Evolutionary conservation across 2,329 filamentous ascomycete species (phyloP).

Genomic region (Colletotrichum falcatum): DNA sequence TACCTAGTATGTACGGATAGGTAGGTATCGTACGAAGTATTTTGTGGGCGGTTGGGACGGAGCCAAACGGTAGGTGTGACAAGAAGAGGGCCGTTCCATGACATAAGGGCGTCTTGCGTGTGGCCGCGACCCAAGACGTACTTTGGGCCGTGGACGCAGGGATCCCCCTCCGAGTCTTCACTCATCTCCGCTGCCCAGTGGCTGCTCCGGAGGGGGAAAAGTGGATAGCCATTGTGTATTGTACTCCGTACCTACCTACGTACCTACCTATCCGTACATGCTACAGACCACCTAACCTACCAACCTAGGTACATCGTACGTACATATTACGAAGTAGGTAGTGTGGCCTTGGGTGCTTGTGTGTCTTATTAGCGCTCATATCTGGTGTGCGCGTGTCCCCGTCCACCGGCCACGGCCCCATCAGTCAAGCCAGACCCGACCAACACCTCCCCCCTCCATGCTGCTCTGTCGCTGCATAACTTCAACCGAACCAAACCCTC

Average conservation of each 20-base stretch:
- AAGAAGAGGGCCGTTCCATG: slow-evolving; percentile 33
- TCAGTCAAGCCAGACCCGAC: slow-evolving; percentile 12
- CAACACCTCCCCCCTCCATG: slow-evolving; percentile 17
- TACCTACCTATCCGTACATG: too few relatives aligned
- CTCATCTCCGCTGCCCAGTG: slow-evolving; percentile 17
- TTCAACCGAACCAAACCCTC: slow-evolving; percentile 1
- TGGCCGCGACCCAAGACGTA: slow-evolving; percentile 20
- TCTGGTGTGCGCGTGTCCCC: slow-evolving; percentile 10
- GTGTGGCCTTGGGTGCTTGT: slow-evolving; percentile 1
- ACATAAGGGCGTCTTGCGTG: slow-evolving; percentile 22
- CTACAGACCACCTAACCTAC: too few relatives aligned
- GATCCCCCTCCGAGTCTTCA: slow-evolving; percentile 25
- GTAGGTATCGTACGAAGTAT: too few relatives aligned
- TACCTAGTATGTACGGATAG: too few relatives aligned
- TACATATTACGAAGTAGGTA: slow-evolving; percentile 1
- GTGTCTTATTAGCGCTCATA: background rate
- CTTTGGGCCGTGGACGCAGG: slow-evolving; percentile 20
- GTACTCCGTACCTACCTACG: background rate
- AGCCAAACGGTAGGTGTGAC: slow-evolving; percentile 37
- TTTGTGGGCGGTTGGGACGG: too few relatives aligned
- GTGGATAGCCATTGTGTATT: slow-evolving; percentile 33
- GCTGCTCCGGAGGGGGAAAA: slow-evolving; percentile 23
- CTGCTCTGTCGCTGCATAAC: slow-evolving; percentile 20
- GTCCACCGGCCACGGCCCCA: slow-evolving; percentile 20
- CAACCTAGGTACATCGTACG: background rate